A percentile compares a stretch with the other conserved stretches of the same genome.
These are phyloP conservation scores for Fraxinus nigra DNA, from an alignment of 305 asterid species.

Conservation along the genomic window DNA sequence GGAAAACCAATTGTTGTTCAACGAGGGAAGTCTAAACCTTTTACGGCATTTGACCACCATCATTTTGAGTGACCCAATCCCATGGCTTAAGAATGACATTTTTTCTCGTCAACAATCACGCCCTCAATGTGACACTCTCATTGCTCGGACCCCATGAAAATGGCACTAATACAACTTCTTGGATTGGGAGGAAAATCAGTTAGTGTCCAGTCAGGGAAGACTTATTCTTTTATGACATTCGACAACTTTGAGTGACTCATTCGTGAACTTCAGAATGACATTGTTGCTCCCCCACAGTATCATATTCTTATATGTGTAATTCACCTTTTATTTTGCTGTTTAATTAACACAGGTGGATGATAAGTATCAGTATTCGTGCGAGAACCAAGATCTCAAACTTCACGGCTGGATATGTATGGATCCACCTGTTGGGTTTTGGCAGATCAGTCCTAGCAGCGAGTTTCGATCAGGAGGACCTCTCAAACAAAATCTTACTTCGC, in stretches of 20 bases:
- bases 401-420: conserved; percentile 73
- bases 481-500: conserved; percentile 66
- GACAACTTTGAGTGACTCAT: neutral
- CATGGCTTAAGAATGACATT: neutral
- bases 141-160: neutral
- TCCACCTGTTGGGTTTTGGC: conserved; percentile 78
- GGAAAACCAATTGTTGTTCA: neutral
- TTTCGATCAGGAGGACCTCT: conserved; percentile 64
- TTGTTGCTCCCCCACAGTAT: neutral
- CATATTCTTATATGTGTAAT: neutral
- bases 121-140: neutral
- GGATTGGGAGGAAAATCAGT: neutral
- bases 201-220: neutral
- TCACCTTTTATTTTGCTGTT: neutral
- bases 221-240: neutral
- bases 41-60: neutral
- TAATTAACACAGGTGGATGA: conserved; percentile 56
- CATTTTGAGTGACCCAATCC: neutral
- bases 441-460: conserved; percentile 64
- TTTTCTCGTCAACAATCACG: neutral
- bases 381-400: conserved; percentile 56
- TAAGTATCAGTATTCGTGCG: conserved; percentile 61
- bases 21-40: neutral
- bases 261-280: neutral
- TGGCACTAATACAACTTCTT: neutral